Evolutionary conservation across 495 filamentous ascomycete genomes (phyloP).

Genomic region (Aspergillus leporis): DNA sequence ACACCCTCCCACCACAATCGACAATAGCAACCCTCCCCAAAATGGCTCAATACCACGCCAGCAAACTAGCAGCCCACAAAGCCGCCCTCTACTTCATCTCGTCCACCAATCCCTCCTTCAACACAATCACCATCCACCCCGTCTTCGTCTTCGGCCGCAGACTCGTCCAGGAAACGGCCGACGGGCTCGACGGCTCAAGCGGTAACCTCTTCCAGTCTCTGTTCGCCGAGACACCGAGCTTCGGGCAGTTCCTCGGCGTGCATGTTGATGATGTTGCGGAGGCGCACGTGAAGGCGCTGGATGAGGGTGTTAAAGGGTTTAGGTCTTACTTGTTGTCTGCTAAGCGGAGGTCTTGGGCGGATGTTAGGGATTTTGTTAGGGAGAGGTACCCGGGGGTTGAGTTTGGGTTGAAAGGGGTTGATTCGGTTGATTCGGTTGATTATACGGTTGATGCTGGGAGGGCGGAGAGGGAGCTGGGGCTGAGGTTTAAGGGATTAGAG

Average conservation of each 20-base stretch:
- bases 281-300: constrained; percentile 21
- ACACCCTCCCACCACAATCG: too few relatives aligned
- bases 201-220: constrained; percentile 13
- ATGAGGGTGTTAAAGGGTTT: constrained; percentile 10
- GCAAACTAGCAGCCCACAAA: constrained; percentile 10
- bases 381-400: constrained; percentile 28
- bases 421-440: constrained; percentile 18
- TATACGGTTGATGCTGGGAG: constrained; percentile 57
- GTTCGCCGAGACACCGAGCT: constrained; percentile 4
- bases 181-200: constrained; percentile 15
- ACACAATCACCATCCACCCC: constrained; percentile 17
- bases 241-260: constrained; percentile 14
- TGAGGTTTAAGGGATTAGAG: constrained; percentile 27
- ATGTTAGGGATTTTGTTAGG: constrained; percentile 25
- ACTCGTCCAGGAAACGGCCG: constrained; percentile 14
- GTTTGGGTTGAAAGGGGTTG: constrained; percentile 21
- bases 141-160: constrained; percentile 18
- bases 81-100: constrained; percentile 10
- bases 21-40: background rate
- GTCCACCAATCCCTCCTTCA: background rate
- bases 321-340: constrained; percentile 23
- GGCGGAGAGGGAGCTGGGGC: constrained; percentile 37
- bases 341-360: constrained; percentile 23
- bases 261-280: constrained; percentile 23
- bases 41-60: constrained; percentile 6